Base-by-base conservation (phyloP, 768 basidiomycete species). In the Clitopilus passeckerianus region DNA sequence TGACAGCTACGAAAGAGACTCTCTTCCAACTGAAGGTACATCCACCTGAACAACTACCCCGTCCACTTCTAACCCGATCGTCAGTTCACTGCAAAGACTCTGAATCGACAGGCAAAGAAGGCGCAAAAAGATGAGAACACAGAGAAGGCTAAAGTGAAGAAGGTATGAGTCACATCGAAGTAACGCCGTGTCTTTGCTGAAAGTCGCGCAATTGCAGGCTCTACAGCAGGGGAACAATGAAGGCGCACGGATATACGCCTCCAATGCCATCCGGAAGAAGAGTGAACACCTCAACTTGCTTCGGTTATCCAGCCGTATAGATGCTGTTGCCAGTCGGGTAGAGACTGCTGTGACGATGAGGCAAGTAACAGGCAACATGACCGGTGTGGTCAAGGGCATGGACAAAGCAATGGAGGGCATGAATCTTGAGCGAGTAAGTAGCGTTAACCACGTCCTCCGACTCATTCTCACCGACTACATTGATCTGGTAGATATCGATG, bases 261-360 rank as follows among this genome's bases (percentile, higher is more conserved):
- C 94, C 24, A 99, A 98, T 65, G 93, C 96, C 55, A 99, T 99
- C 69, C 84, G 97, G 54, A 99, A 99, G 86, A 98, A 98, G 83
- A 91, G 85, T 61, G 97, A 99, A 70, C 77, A 89, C 0, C 76
- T 99, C 66, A 98, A 98, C 73, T 80, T 99, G 6, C 84, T 99
- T 6, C 83, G 96, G 52, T 75, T 99, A 54, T 86, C 89, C 0
- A 95, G 93, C 68, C 84, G 95, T 24, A 91, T 98, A 73, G 97
- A 99, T 70, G 96, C 97, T 10, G 97, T 98, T 8, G 92, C 96
- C 1, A 95, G 93, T 67, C 79, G 96, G 23, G 95, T 99, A 0
- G 97, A 99, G 76, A 98, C 97, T 16, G 97, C 97, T 0, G 95
- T 98, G 44, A 98, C 96, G 58, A 98, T 99, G 93, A 86, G 93